Evolutionary conservation across 139 green algal species (phyloP), one percentile per base, ranked within the genome.

Genomic region (Ostreobium quekettii): DNA sequence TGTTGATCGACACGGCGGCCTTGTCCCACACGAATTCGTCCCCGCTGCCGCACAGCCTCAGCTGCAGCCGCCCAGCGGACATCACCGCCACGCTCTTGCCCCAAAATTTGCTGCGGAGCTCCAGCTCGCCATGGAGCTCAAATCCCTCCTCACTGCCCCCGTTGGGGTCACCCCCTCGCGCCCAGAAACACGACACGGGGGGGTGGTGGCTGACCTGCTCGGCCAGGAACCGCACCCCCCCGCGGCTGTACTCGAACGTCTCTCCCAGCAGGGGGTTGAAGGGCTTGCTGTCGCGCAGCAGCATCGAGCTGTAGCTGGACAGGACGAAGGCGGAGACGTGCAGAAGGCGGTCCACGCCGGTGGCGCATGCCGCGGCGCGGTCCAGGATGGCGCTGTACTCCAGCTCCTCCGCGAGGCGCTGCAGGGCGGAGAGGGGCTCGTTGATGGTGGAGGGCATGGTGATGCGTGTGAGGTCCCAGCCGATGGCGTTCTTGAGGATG

Each of bases 381-480:
- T 93, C 86, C 29, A 95, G 74, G 36, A 97, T 81, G 26, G 79
- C 53, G 19, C 62, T 78, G 72, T 95, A 95, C 86, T 95, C 89
- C 65, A 95, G 59, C 4, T 93, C 87, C 66, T 95, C 88, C 0
- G 75, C 86, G 15, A 82, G 80, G 67, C 90, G 87, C 71, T 96
- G 90, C 37, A 96, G 78, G 28, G 87, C 81, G 38, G 80, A 89
- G 42, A 93, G 75, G 2, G 91, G 91, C 74, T 97, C 91, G 70
- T 97, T 97, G 81, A 97, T 96, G 78, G 89, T 96, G 30, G 95
- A 91, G 2, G 91, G 91, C 72, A 97, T 83, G 80, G 87, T 96
- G 63, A 97, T 82, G 47, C 80, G 78, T 4, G 85, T 85, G 22
- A 94, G 76, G 76, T 94, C 87, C 67, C 86, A 82, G 47, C 86